These are phyloP conservation scores for Aspergillus egyptiacus DNA, from an alignment of 495 filamentous ascomycete genomes.

Conservation along the genomic window DNA sequence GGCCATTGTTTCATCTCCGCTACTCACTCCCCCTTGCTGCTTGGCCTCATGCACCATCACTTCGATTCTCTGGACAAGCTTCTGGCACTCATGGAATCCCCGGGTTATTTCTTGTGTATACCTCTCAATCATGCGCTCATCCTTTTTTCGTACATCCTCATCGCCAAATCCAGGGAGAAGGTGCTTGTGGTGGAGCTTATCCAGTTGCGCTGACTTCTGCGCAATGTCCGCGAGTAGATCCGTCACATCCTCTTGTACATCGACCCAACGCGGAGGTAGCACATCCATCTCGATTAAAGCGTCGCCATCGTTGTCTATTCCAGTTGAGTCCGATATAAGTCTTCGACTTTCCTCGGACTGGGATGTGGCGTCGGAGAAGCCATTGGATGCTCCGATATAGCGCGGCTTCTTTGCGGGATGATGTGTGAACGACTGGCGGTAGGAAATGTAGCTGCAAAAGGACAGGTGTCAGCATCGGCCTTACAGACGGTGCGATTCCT, in stretches of 20 bases:
- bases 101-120: constrained; percentile 85
- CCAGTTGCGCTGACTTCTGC: constrained; percentile 72
- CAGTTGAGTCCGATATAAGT: constrained; percentile 67
- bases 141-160: constrained; percentile 72
- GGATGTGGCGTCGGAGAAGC: constrained; percentile 58
- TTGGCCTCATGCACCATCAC: constrained; percentile 72
- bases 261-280: constrained; percentile 90
- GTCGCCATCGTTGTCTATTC: constrained; percentile 82
- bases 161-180: constrained; percentile 96
- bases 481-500: neutral
- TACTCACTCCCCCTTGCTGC: constrained; percentile 60
- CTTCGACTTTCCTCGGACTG: constrained; percentile 76
- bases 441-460: constrained; percentile 82
- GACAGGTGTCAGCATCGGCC: constrained; percentile 7
- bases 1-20: constrained; percentile 88
- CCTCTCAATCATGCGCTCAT: constrained; percentile 84
- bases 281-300: constrained; percentile 98
- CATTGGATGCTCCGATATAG: constrained; percentile 62
- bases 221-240: constrained; percentile 77
- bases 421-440: constrained; percentile 95
- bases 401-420: constrained; percentile 81
- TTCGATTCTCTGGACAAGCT: constrained; percentile 79
- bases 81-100: constrained; percentile 84
- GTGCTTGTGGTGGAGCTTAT: constrained; percentile 94
- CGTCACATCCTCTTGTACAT: constrained; percentile 88